Evolutionary conservation across 768 basidiomycete genomes (phyloP).

Genomic region (Suillus tomentosus): DNA sequence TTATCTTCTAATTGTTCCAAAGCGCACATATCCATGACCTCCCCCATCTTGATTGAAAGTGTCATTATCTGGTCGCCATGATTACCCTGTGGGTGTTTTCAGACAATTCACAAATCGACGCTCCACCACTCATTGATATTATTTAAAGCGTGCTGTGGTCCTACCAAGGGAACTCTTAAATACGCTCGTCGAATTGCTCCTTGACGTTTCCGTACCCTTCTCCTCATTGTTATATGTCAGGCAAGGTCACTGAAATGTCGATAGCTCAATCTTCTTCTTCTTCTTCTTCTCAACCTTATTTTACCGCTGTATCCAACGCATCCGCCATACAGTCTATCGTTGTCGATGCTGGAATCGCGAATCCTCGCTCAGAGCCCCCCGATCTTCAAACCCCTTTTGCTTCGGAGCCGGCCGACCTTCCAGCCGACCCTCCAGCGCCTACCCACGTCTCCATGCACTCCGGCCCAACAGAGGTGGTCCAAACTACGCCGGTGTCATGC

Average conservation of each 20-base stretch:
- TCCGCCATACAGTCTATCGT: not conserved
- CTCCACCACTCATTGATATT: conserved; percentile 12
- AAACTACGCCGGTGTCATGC: too few relatives aligned
- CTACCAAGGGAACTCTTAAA: not conserved
- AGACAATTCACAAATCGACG: not conserved
- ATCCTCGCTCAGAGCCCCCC: not conserved
- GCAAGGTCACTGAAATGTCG: conserved; percentile 15
- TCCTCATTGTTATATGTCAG: not conserved
- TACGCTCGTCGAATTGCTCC: not conserved
- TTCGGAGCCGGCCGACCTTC: not conserved
- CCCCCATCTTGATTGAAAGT: not conserved
- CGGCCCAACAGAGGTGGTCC: not conserved
- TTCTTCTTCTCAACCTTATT: not conserved
- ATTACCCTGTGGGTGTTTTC: not conserved
- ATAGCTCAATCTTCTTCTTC: conserved; percentile 4
- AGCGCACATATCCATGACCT: not conserved
- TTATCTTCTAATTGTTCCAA: not conserved
- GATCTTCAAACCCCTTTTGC: not conserved
- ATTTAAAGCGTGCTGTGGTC: not conserved
- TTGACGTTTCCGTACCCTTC: not conserved
- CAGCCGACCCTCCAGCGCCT: not conserved
- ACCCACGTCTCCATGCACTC: not conserved
- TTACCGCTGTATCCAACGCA: not conserved
- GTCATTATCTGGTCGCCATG: too few relatives aligned
- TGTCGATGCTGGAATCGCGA: not conserved